Evolutionary conservation across 2,329 filamentous ascomycete genomes (phyloP).

Genomic region (Lanzia echinophila): DNA sequence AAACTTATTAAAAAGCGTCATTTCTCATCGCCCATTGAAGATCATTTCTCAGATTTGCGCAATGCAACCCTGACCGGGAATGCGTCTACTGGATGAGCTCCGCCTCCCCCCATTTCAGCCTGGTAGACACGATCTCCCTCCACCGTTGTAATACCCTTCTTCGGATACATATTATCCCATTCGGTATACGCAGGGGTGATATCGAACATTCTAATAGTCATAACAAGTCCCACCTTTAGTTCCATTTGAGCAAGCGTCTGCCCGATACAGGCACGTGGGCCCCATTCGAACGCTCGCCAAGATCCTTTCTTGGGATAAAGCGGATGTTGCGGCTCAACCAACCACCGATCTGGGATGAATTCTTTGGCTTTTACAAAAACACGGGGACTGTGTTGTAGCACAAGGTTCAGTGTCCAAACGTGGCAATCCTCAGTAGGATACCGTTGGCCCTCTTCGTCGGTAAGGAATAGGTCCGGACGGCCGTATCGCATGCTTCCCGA

Average conservation of each 20-base stretch:
- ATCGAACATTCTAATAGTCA: constrained; percentile 33
- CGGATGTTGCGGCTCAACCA: background rate
- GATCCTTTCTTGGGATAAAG: background rate
- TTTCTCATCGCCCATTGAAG: background rate
- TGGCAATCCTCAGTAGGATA: constrained; percentile 9
- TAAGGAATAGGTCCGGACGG: constrained; percentile 6
- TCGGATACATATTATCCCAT: constrained; percentile 13
- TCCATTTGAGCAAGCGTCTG: constrained; percentile 34
- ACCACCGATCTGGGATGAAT: background rate
- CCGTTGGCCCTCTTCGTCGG: background rate
- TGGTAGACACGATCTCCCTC: constrained; percentile 19
- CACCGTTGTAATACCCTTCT: constrained; percentile 12
- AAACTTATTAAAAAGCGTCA: background rate
- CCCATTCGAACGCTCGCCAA: background rate
- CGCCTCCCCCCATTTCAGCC: constrained; percentile 11
- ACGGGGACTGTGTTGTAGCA: background rate
- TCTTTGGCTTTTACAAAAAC: background rate
- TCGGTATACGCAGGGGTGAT: constrained; percentile 18
- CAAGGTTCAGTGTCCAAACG: background rate
- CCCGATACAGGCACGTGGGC: background rate
- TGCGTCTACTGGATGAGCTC: constrained; percentile 18
- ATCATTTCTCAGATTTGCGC: background rate
- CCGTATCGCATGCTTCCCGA: constrained; percentile 12
- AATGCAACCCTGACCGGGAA: constrained; percentile 10
- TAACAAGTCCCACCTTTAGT: constrained; percentile 41